Evolutionary conservation across 176 grass and related monocot species (phyloP).

Genomic region (Rhynchospora breviuscula): DNA sequence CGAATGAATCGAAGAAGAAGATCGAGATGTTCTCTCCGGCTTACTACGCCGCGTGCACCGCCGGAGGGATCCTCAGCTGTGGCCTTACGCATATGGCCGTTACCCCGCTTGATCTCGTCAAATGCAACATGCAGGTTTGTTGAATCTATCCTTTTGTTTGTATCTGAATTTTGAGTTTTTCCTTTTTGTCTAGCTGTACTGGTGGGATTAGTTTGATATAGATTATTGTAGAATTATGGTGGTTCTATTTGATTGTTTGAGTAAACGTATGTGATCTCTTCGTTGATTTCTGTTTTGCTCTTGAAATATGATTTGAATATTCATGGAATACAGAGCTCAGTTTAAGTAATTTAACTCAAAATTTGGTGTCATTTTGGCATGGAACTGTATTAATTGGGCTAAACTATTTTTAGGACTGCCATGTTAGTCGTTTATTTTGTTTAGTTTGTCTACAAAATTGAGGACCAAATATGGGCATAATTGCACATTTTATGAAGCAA

Average conservation of each 20-base stretch:
- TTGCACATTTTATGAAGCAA: background rate
- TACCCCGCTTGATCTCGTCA: conserved; percentile 85
- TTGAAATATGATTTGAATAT: background rate
- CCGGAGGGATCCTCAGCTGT: conserved; percentile 64
- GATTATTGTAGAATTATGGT: background rate
- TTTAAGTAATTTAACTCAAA: background rate
- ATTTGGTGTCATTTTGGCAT: background rate
- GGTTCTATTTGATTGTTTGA: background rate
- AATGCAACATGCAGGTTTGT: conserved; percentile 86
- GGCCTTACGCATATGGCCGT: conserved; percentile 81
- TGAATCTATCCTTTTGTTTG: background rate
- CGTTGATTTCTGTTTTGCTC: background rate
- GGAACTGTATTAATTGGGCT: background rate
- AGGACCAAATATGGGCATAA: background rate
- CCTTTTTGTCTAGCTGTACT: background rate
- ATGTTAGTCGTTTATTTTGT: background rate
- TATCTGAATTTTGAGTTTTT: background rate
- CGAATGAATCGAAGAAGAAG: conserved; percentile 65
- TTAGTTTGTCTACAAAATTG: conserved; percentile 6
- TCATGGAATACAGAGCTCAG: background rate
- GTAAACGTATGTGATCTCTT: background rate
- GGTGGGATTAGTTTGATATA: conserved; percentile 3
- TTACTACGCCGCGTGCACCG: conserved; percentile 62
- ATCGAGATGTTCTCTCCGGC: conserved; percentile 85
- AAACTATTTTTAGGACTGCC: background rate